Base-by-base conservation (phyloP, 2,329 filamentous ascomycete species). In the Talaromyces atroroseus region DNA sequence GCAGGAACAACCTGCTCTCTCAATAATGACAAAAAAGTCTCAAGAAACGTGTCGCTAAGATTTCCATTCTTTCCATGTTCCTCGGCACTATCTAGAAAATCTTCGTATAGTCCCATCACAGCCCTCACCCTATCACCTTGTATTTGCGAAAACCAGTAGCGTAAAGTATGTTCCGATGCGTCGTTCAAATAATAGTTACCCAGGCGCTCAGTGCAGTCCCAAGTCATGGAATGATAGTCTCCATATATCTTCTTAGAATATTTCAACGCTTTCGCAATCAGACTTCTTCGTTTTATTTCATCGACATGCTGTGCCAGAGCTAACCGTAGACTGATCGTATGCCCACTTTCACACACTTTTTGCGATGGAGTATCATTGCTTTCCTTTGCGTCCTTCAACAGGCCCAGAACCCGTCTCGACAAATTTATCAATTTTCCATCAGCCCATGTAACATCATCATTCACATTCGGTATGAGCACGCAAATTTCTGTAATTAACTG, bases 1-100 rank as follows among this genome's bases (percentile, higher is more conserved):
- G 49, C 18, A 1, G 49, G 54, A 18, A 16, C 54, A 32, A 52
- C 48, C 16, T 24, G 32, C 16, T 52, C 26, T 47, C 40, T 34
- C n/a, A 56, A 5, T 14, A 53, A 36, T 1, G 18, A 8, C 18
- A 14, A 36, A 6, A 46, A n/a, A 23, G 54, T 48, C 51, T 38
- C 32, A 18, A 21, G 11, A 36, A 26, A 42, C n/a, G 40, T 34
- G 12, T 14, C 16, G n/a, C n/a, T 36, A 7, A 32, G 20, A 14
- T 24, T 24, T 7, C 20, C n/a, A 6, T 48, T 29, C 7, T 18
- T 26, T 36, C 38, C 11, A 29, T 46, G 20, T 14, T 38, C 26
- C 11, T 53, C 8, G 6, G 54, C 54, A 21, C 42, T 18, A n/a
- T 56, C 40, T 6, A 56, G 32, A n/a, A 56, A 56, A 12, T 56